Evolutionary conservation across 1,284 basidiomycete genomes (phyloP).

Genomic region (Malassezia yamatoensis): DNA sequence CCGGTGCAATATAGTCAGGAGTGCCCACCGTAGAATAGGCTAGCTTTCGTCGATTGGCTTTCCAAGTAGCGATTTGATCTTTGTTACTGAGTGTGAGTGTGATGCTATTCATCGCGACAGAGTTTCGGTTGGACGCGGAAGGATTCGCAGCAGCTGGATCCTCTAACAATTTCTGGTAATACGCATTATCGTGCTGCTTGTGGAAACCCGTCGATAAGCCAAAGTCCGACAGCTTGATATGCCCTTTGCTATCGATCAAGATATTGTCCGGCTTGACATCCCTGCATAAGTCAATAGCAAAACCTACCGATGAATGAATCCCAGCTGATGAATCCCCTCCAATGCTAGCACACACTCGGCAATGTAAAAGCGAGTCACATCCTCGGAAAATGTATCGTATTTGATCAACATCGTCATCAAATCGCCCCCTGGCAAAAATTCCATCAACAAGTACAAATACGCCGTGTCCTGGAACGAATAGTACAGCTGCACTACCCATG

Average conservation of each 20-base stretch:
- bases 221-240: constrained; percentile 91
- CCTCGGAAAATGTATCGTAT: constrained; percentile 96
- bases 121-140: constrained; percentile 39
- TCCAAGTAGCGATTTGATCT: constrained; percentile 67
- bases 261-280: constrained; percentile 98
- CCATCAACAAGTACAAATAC: constrained; percentile 97
- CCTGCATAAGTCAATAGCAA: constrained; percentile 10
- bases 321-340: constrained; percentile 92
- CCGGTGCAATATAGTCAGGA: constrained; percentile 97
- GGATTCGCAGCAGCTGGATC: constrained; percentile 29
- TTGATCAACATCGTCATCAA: constrained; percentile 99
- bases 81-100: constrained; percentile 43
- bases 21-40: constrained; percentile 98
- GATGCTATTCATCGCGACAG: constrained; percentile 47
- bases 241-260: constrained; percentile 82
- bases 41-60: constrained; percentile 90
- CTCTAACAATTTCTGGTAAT: constrained; percentile 86
- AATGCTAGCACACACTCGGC: constrained; percentile 96
- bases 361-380: constrained; percentile 98
- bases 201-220: constrained; percentile 90
- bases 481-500: constrained; percentile 95
- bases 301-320: constrained; percentile 73
- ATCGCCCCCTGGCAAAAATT: constrained; percentile 94
- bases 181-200: constrained; percentile 84
- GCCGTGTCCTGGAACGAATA: constrained; percentile 96